Conservation (phyloP, 139 green algal genomes). For the Parachlorella kessleri region DNA sequence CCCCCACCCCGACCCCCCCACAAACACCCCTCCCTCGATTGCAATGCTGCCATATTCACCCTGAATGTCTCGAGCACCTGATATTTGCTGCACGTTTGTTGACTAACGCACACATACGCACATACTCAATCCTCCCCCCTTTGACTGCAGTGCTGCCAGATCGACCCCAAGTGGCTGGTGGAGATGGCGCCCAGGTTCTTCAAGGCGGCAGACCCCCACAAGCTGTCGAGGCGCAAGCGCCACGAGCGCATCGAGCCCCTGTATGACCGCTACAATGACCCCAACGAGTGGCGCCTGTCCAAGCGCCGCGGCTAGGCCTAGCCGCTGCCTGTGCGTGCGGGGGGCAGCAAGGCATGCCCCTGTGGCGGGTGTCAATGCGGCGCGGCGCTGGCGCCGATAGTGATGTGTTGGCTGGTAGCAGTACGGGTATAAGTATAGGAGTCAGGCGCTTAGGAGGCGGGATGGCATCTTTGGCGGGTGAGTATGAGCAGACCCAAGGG, state of each 20-base stretch:
- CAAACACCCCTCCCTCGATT: background rate
- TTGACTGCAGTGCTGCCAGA: slow-evolving; percentile 66
- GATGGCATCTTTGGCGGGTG: no score
- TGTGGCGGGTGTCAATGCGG: no score
- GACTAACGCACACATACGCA: background rate
- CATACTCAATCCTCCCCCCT: background rate
- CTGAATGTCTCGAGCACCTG: slow-evolving; percentile 96
- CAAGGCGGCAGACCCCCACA: slow-evolving; percentile 87
- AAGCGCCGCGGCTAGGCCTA: slow-evolving; percentile 68
- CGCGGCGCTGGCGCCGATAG: no score
- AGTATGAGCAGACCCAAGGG: no score
- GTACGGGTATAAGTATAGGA: no score
- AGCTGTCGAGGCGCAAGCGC: slow-evolving; percentile 91
- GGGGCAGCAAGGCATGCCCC: no score
- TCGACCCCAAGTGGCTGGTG: slow-evolving; percentile 97
- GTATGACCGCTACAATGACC: slow-evolving; percentile 91
- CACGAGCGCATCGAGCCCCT: slow-evolving; percentile 96
- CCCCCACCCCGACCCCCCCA: background rate
- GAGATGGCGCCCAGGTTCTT: slow-evolving; percentile 99
- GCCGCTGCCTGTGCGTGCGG: no score
- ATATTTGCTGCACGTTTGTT: slow-evolving; percentile 40
- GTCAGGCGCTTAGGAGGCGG: no score
- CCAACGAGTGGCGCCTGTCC: slow-evolving; percentile 84
- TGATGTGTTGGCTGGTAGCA: no score
- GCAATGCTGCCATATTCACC: slow-evolving; percentile 81